These are phyloP conservation scores for Aspergillus sp. DNA, from an alignment of 2,329 filamentous ascomycete species.

Conservation along the genomic window DNA sequence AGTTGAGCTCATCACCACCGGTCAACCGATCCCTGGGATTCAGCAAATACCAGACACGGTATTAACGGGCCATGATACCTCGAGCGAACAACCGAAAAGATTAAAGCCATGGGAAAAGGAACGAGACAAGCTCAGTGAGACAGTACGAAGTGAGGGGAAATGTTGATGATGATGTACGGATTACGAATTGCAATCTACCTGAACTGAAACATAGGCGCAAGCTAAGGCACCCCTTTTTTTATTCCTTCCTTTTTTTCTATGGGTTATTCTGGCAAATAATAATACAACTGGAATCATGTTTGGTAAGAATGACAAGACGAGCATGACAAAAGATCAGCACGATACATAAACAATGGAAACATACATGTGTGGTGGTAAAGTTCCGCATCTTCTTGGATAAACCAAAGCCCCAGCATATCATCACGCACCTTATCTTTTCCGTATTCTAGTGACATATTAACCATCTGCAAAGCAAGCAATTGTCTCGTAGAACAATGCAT, in stretches of 20 bases:
- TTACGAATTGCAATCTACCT: too few relatives aligned
- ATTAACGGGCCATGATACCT: conserved; percentile 60
- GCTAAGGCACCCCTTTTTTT: neutral
- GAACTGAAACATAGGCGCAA: conserved; percentile 1
- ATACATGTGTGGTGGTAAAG: neutral
- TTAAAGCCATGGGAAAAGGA: conserved; percentile 77
- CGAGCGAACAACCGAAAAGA: conserved; percentile 47
- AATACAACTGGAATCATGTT: neutral
- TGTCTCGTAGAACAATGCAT: conserved; percentile 6
- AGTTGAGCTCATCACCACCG: conserved; percentile 74
- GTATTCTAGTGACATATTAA: conserved; percentile 13
- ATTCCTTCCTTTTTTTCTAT: neutral
- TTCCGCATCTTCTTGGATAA: conserved; percentile 6
- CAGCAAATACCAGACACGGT: conserved; percentile 77
- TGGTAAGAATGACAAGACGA: neutral
- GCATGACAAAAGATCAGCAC: neutral
- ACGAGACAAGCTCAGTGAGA: neutral
- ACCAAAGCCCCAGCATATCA: conserved; percentile 14
- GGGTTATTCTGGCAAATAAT: neutral
- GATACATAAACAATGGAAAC: neutral
- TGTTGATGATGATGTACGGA: too few relatives aligned
- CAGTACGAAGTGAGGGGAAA: too few relatives aligned
- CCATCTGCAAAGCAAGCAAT: conserved; percentile 15
- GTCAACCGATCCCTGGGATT: conserved; percentile 79
- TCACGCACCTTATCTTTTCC: conserved; percentile 11